Base-by-base conservation (phyloP, 1,284 basidiomycete species). In the Cryptococcus sp. region DNA sequence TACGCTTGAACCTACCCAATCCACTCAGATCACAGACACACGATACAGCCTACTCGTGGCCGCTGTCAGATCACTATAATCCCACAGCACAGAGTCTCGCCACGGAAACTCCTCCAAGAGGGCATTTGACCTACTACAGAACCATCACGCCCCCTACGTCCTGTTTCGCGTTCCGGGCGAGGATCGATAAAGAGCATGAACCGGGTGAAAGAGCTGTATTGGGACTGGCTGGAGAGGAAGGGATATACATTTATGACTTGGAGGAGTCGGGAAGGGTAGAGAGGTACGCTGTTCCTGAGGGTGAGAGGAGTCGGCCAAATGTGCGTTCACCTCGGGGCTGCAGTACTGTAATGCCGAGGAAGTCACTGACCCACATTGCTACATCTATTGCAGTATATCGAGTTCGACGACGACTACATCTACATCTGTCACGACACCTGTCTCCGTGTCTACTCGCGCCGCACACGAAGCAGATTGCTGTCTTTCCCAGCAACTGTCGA, bases 381-480 rank as follows among this genome's bases (percentile, higher is more conserved):
- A 17, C 26, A n/a, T 29, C 5, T 20, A 17, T 20, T 41, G n/a
- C 58, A 76, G 74, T 78, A 78, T 54, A 66, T 78, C 46, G 76
- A 78, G 48, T 67, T 78, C 41, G 76, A 78, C 58, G 74, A 78
- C 50, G 62, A 74, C 17, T 69, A 58, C 55, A 58, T 76, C 29
- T 78, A 75, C 52, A 34, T 76, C 47, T 76, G 75, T 53, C 54
- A 58, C 16, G 38, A 45, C 15, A 15, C 34, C 5, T 59, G 64
- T 38, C 52, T 74, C 46, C 62, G 66, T 52, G 63, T 74, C 23
- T 72, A 68, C 54, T 70, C 66, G 8, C 68, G 75, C 29, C 20
- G 37, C 19, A 66, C 68, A 6, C 54, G 50, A 7, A 37, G 41
- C 10, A 61, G 59, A 23, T 5, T 69, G 13, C 17, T 61, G 2